Base-by-base conservation (phyloP, 2,329 filamentous ascomycete species). In the Aspergillus sp. region DNA sequence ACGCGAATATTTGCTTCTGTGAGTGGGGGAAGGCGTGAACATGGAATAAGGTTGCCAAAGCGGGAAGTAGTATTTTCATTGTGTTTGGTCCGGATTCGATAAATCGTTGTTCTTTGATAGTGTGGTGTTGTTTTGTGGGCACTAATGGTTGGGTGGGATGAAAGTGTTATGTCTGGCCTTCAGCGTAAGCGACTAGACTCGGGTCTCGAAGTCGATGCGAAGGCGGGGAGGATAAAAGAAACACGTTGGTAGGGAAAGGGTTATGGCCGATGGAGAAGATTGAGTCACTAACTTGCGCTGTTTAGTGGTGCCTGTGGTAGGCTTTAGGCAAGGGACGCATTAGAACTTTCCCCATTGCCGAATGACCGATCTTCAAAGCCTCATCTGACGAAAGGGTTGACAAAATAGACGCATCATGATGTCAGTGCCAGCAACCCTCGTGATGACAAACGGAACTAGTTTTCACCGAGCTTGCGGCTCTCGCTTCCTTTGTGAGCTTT, bases 401-500 rank as follows among this genome's bases (percentile, higher is more conserved):
- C 47, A 15, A 28, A 32, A 41, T 52, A 17, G 28, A 55, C 43
- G 43, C 47, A 47, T 19, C 12, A 48, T 51, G 52, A 60, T 56
- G 58, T 60, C 58, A 60, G 38, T n/a, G 13, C 21, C 38, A 25
- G 30, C 4, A n/a, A 17, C 8, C 17, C 25, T 30, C 23, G 25
- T 12, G 47, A 25, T 25, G 25, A n/a, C 4, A 49, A 49, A 12
- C 17, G 21, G 9, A 49, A 30, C 17, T 32, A 32, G 28, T 25
- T 49, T 25, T 49, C 47, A 49, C 28, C 47, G 15, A 17, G 15
- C 25, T 30, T 21, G 28, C 15, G 9, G 9, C 23, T 50, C 25
- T 6, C 12, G 32, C 32, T 36, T 36, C 7, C 15, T 49, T 10
- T 5, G 25, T n/a, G 12, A 30, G 25, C 25, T 50, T n/a, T 17